Evolutionary conservation across 192 early-diverging fungal genomes (phyloP).

Genomic region (Rhizophagus sp.): DNA sequence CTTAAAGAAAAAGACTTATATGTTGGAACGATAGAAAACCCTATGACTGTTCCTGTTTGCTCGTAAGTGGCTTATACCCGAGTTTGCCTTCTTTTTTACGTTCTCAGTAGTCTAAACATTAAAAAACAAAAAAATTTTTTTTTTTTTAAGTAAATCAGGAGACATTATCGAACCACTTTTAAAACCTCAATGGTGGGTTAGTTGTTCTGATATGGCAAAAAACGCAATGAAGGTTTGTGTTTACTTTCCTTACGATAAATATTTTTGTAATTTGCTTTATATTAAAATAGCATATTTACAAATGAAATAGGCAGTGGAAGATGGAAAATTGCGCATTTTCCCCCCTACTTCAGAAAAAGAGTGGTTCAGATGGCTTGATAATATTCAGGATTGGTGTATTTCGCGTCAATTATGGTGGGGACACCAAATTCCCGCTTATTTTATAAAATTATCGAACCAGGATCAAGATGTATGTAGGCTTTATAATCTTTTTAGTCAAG

Average conservation of each 20-base stretch:
- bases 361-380: constrained; percentile 95
- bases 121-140: neutral
- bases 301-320: constrained; percentile 61
- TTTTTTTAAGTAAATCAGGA: constrained; percentile 60
- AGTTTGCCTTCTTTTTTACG: neutral
- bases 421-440: constrained; percentile 94
- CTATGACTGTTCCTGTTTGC: constrained; percentile 93
- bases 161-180: constrained; percentile 97
- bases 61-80: constrained; percentile 34
- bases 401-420: constrained; percentile 99
- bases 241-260: neutral
- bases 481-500: no score
- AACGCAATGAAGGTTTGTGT: constrained; percentile 63
- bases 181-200: constrained; percentile 99
- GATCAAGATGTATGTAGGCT: constrained; percentile 41
- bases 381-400: constrained; percentile 98
- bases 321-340: constrained; percentile 79
- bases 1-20: constrained; percentile 90
- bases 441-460: constrained; percentile 77
- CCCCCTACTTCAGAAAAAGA: constrained; percentile 88
- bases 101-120: no score
- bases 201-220: constrained; percentile 83
- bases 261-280: neutral
- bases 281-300: neutral
- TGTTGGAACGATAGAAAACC: constrained; percentile 82